These are phyloP conservation scores for Catenaria anguillulae DNA, from an alignment of 371 early-diverging fungal species.

Conservation along the genomic window DNA sequence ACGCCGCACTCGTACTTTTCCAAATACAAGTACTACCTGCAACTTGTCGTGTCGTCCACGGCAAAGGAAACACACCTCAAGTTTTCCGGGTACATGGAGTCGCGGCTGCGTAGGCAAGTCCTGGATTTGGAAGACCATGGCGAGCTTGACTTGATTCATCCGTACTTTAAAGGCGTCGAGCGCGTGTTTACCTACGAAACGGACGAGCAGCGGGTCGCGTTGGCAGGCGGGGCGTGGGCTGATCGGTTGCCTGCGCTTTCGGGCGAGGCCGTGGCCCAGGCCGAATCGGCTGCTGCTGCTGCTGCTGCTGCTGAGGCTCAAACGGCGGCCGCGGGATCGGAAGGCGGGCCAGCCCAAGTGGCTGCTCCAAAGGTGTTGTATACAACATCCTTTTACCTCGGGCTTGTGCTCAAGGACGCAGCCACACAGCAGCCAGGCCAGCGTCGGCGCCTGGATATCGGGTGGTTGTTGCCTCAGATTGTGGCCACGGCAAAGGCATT, in stretches of 20 bases:
- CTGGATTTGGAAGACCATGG: conserved; percentile 67
- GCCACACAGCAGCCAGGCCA: conserved; percentile 29
- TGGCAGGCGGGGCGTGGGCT: conserved; percentile 8
- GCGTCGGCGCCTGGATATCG: too few species aligned
- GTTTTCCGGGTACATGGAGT: conserved; percentile 89
- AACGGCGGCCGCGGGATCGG: not conserved
- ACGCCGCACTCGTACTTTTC: conserved; percentile 79
- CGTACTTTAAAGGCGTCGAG: conserved; percentile 78
- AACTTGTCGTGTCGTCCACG: conserved; percentile 65
- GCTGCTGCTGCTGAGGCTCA: too few species aligned
- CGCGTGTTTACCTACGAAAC: conserved; percentile 41
- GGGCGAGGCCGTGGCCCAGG: conserved; percentile 31
- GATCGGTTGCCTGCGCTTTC: conserved; percentile 41
- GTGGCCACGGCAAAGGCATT: too few species aligned
- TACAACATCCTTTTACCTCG: conserved; percentile 80
- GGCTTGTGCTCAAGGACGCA: conserved; percentile 45
- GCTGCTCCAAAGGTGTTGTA: conserved; percentile 27
- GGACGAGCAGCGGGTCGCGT: conserved; percentile 49
- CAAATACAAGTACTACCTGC: conserved; percentile 80
- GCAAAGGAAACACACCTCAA: conserved; percentile 55
- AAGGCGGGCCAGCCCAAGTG: conserved; percentile 14
- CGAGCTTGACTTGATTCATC: conserved; percentile 65
- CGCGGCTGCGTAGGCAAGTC: conserved; percentile 80
- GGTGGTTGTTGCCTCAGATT: too few species aligned
- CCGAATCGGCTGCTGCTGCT: too few species aligned